phyloP scores from a whole-genome alignment of 257 asterid genomes.

The Scutellaria barbata region DNA sequence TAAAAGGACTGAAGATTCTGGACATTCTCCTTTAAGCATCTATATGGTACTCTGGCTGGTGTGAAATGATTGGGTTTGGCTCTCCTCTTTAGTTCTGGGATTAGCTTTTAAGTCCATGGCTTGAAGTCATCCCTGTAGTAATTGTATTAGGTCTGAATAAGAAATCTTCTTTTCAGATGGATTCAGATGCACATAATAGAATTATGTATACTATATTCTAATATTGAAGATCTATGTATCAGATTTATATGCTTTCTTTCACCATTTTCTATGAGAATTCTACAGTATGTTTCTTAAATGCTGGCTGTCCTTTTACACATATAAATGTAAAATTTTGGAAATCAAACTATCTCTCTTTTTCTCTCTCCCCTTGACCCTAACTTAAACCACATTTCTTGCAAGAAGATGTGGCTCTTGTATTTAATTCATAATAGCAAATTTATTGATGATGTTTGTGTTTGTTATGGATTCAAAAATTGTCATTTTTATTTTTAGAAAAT shows the following conservation, averaged over 20 bases:
- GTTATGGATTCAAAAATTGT: no score
- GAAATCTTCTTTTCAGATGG: slow-evolving; percentile 26
- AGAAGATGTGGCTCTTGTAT: no score
- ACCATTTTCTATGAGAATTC: slow-evolving; percentile 21
- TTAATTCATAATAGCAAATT: no score
- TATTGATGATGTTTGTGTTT: no score
- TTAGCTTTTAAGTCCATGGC: background rate
- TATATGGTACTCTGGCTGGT: background rate
- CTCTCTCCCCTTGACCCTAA: no score
- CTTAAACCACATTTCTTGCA: no score
- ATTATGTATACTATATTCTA: background rate
- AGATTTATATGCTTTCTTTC: slow-evolving; percentile 30
- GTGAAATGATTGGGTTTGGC: background rate
- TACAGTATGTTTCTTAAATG: slow-evolving; percentile 3
- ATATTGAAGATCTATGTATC: slow-evolving; percentile 10
- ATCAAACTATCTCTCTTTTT: background rate
- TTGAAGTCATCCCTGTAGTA: background rate
- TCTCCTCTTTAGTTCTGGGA: background rate
- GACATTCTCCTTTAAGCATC: background rate
- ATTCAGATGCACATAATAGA: slow-evolving; percentile 30
- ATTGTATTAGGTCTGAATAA: slow-evolving; percentile 17
- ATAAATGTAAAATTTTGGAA: background rate
- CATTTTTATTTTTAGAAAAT: no score
- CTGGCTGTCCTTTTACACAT: background rate
- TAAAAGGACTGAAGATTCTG: slow-evolving; percentile 4